Conservation (phyloP, 164 flowering plant genomes). For the Annona cherimola region DNA sequence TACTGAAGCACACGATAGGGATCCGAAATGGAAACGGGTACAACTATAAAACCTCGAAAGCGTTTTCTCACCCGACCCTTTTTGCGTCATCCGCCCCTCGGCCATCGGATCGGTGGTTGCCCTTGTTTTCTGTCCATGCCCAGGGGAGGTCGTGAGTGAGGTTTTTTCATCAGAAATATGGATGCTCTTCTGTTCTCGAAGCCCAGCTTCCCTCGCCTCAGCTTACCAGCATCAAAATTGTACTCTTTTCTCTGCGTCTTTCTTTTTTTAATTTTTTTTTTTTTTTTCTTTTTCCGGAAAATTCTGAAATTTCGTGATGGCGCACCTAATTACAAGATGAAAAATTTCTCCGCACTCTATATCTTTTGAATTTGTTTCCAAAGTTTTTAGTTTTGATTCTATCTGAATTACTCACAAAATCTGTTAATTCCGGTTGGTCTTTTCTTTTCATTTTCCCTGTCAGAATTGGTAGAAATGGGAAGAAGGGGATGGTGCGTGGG, state of each 20-base stretch:
- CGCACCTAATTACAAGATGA: no score
- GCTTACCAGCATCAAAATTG: neutral
- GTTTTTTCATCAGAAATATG: neutral
- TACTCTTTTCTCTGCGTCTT: neutral
- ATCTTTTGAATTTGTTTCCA: neutral
- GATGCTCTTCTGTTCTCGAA: conserved; percentile 5
- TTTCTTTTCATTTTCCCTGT: neutral
- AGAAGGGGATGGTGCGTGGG: neutral
- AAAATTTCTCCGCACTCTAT: neutral
- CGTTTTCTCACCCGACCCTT: no score
- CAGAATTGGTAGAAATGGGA: neutral
- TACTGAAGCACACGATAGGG: no score
- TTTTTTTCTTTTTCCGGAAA: neutral
- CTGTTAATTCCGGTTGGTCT: neutral
- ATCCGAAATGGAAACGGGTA: no score
- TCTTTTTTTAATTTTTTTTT: neutral
- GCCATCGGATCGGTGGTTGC: no score
- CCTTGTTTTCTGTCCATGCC: no score
- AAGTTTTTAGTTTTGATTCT: no score
- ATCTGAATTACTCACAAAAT: no score
- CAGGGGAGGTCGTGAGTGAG: neutral
- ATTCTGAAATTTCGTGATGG: neutral
- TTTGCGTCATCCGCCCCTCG: no score
- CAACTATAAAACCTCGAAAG: no score
- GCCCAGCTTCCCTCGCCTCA: conserved; percentile 2